phyloP scores from a whole-genome alignment of 2,329 filamentous ascomycete genomes.

The Diaporthe citriasiana region DNA sequence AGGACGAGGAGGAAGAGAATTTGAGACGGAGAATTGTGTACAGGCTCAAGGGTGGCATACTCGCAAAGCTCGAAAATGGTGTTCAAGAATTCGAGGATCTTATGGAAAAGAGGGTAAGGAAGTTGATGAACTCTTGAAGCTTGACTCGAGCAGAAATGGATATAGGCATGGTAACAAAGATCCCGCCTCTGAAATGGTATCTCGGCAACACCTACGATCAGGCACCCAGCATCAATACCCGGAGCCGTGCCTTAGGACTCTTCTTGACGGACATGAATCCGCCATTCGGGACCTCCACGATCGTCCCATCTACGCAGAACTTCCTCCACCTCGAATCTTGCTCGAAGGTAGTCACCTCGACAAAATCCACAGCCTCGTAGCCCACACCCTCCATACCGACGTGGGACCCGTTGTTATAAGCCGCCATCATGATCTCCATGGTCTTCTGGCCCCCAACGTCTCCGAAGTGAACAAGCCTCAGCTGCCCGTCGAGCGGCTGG shows the following conservation, averaged over 20 bases:
- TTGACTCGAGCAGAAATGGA: neutral
- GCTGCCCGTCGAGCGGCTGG: slow-evolving; percentile 76
- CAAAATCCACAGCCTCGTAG: slow-evolving; percentile 78
- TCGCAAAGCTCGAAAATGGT: slow-evolving; percentile 69
- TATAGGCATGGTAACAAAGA: neutral
- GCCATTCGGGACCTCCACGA: slow-evolving; percentile 78
- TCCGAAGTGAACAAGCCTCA: slow-evolving; percentile 83
- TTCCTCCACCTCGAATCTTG: slow-evolving; percentile 82
- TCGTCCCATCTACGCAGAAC: slow-evolving; percentile 92
- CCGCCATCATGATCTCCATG: slow-evolving; percentile 82
- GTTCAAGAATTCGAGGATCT: slow-evolving; percentile 76
- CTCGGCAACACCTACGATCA: neutral
- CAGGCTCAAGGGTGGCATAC: slow-evolving; percentile 69
- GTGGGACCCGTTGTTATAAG: slow-evolving; percentile 71
- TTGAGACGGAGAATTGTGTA: slow-evolving; percentile 69
- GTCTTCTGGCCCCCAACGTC: slow-evolving; percentile 73
- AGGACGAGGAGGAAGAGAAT: slow-evolving; percentile 60
- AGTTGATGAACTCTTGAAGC: slow-evolving; percentile 51
- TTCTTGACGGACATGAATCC: slow-evolving; percentile 79
- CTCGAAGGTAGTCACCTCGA: slow-evolving; percentile 78
- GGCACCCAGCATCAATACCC: slow-evolving; percentile 57
- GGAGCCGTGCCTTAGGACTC: slow-evolving; percentile 58
- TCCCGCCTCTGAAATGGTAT: neutral
- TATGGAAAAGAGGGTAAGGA: slow-evolving; percentile 71
- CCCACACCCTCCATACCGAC: slow-evolving; percentile 70